Conservation (phyloP, 495 filamentous ascomycete species). For the Xylaria palmicola region DNA sequence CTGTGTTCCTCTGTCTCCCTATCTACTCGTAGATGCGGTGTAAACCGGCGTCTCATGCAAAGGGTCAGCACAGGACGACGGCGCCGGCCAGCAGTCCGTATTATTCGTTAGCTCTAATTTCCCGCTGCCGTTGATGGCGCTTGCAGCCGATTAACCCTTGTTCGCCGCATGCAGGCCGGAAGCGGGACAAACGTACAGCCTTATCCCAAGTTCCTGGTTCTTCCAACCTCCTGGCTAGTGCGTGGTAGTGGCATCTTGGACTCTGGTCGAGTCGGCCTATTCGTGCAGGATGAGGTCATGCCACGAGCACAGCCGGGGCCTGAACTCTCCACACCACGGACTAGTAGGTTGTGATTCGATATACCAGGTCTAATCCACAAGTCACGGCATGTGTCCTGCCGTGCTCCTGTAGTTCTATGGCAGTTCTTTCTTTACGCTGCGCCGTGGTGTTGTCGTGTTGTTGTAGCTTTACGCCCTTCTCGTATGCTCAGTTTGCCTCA, state of each 20-base stretch:
- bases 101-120: background rate
- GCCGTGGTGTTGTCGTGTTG: no score
- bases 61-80: no score
- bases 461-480: background rate
- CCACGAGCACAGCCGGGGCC: background rate
- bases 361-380: background rate
- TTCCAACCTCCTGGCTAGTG: no score
- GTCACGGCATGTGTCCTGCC: background rate
- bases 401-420: background rate
- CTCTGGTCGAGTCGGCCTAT: background rate
- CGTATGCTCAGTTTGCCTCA: background rate
- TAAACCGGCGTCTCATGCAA: no score
- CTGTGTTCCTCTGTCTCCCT: no score
- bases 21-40: no score
- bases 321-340: background rate
- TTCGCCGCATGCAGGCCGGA: no score
- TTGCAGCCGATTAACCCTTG: no score
- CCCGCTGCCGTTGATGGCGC: background rate
- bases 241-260: background rate
- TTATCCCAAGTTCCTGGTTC: no score
- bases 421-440: no score
- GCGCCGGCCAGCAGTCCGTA: no score
- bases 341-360: background rate
- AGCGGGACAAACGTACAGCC: no score
- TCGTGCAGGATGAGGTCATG: conserved; percentile 1